Evolutionary conservation across 2,329 filamentous ascomycete genomes (phyloP).

Genomic region (Neonectria magnoliae): DNA sequence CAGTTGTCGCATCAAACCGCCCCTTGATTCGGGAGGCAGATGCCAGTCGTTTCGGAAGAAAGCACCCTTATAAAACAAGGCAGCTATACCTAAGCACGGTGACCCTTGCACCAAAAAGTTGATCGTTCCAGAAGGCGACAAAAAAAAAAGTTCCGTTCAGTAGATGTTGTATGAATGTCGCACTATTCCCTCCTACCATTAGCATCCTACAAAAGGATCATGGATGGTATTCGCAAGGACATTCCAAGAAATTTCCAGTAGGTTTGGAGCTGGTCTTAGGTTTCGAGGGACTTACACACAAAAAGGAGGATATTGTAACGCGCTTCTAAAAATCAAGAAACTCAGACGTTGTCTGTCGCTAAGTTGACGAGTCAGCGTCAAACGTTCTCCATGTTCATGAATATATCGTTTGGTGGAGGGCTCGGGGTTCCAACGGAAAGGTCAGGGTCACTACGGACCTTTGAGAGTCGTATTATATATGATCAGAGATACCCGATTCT

Average conservation of each 20-base stretch:
- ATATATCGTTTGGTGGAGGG: background rate
- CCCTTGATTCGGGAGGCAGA: background rate
- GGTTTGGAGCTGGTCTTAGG: background rate
- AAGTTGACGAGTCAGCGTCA: conserved; percentile 7
- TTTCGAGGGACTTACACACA: conserved; percentile 9
- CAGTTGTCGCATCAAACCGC: conserved; percentile 14
- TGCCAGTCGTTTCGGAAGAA: background rate
- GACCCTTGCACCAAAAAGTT: conserved; percentile 33
- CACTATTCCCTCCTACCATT: conserved; percentile 18
- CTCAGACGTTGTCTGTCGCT: conserved; percentile 1
- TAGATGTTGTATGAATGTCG: conserved; percentile 20
- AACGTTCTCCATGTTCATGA: background rate
- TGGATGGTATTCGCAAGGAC: conserved; percentile 3
- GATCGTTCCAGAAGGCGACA: conserved; percentile 16
- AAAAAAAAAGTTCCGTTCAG: conserved; percentile 14
- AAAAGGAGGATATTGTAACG: background rate
- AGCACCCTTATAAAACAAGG: background rate
- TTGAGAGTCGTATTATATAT: conserved; percentile 12
- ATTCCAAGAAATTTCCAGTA: background rate
- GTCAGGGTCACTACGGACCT: conserved; percentile 14
- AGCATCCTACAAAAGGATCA: conserved; percentile 23
- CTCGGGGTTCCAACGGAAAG: background rate
- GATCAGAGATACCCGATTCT: conserved; percentile 6
- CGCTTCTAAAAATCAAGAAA: background rate
- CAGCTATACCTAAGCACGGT: conserved; percentile 11